A percentile compares a stretch with the other conserved stretches of the same genome.
Evolutionary conservation across 1,284 basidiomycete genomes (phyloP).

Genomic region (Leccinum solheimii): DNA sequence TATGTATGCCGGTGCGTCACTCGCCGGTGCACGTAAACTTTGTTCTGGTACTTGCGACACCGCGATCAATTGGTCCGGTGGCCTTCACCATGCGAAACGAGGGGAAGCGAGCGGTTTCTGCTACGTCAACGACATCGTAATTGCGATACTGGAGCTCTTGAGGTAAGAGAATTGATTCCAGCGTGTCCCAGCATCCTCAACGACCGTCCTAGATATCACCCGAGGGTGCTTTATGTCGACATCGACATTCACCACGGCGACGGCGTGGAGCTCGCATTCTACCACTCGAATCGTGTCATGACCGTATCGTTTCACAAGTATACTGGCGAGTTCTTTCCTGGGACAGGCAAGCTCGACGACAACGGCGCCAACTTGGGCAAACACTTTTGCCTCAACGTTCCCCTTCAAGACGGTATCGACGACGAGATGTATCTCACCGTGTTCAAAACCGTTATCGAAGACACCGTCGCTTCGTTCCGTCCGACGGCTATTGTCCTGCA

Average conservation of each 20-base stretch:
- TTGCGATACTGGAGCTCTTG: constrained; percentile 90
- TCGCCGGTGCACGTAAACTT: constrained; percentile 88
- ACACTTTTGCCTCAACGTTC: constrained; percentile 96
- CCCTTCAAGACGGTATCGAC: constrained; percentile 94
- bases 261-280: constrained; percentile 97
- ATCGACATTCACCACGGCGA: constrained; percentile 98
- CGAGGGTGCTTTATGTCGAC: constrained; percentile 93
- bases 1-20: constrained; percentile 88
- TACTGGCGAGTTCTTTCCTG: constrained; percentile 97
- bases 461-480: constrained; percentile 87
- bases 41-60: constrained; percentile 90
- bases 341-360: constrained; percentile 91
- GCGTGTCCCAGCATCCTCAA: not conserved
- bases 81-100: constrained; percentile 94
- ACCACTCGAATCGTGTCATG: constrained; percentile 96
- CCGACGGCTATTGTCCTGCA: constrained; percentile 94
- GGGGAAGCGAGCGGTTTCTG: constrained; percentile 96
- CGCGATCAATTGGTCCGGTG: constrained; percentile 97
- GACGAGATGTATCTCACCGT: constrained; percentile 95
- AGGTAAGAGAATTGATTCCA: constrained; percentile 50
- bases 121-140: constrained; percentile 94
- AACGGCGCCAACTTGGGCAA: constrained; percentile 87
- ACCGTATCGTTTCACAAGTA: constrained; percentile 99
- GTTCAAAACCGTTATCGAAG: constrained; percentile 96
- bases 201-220: constrained; percentile 63